A percentile compares a stretch with the other conserved stretches of the same genome.
phyloP scores from a whole-genome alignment of 2,329 filamentous ascomycete species.

The Dactylella cylindrospora region DNA sequence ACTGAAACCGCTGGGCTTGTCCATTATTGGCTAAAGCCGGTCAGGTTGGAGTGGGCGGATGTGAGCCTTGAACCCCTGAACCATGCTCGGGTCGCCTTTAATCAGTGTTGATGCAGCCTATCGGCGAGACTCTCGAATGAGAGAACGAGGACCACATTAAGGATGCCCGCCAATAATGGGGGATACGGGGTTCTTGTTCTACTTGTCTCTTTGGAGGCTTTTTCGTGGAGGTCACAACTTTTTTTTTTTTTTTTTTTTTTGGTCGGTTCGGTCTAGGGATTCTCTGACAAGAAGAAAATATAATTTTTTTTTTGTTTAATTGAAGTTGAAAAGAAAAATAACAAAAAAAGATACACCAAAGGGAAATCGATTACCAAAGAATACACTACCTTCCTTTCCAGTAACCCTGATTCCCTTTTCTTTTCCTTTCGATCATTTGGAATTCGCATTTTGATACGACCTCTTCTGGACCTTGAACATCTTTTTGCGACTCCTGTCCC shows the following conservation, averaged over 20 bases:
- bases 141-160: constrained; percentile 42
- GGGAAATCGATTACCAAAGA: constrained; percentile 26
- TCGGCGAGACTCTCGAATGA: constrained; percentile 42
- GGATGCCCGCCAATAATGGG: constrained; percentile 25
- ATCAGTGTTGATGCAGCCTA: constrained; percentile 45
- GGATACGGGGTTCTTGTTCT: too few relatives aligned
- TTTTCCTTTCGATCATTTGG: too few relatives aligned
- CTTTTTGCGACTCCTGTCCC: constrained; percentile 31
- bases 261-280: too few relatives aligned
- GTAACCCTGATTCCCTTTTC: constrained; percentile 19
- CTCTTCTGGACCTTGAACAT: constrained; percentile 5
- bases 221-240: constrained; percentile 31
- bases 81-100: constrained; percentile 45
- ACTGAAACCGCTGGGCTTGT: constrained; percentile 41
- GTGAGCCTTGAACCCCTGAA: constrained; percentile 40
- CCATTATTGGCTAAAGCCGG: constrained; percentile 39
- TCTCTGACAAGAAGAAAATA: constrained; percentile 44
- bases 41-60: constrained; percentile 41
- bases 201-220: too few relatives aligned
- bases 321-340: too few relatives aligned
- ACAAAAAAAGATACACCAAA: too few relatives aligned
- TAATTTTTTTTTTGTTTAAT: constrained; percentile 33
- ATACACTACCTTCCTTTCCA: constrained; percentile 34
- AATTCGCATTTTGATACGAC: constrained; percentile 23
- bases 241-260: too few relatives aligned